These are phyloP conservation scores for Curvularia lunata DNA, from an alignment of 2,329 filamentous ascomycete genomes.

Conservation along the genomic window DNA sequence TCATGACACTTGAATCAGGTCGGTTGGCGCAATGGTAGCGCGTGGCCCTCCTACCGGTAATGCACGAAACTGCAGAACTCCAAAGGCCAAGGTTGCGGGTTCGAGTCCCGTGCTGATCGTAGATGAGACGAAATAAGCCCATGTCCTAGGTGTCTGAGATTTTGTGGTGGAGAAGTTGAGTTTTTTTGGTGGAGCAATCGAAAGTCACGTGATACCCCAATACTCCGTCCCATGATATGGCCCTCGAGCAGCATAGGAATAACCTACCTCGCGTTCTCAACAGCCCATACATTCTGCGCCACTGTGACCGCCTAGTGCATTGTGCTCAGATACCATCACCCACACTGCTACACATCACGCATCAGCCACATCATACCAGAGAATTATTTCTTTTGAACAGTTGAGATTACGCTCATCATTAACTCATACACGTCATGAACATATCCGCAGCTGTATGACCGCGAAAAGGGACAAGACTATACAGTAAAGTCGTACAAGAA, in stretches of 20 bases:
- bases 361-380: background rate
- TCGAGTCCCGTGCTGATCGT: conserved; percentile 48
- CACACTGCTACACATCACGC: background rate
- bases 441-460: conserved; percentile 25
- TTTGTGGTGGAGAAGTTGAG: background rate
- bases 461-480: conserved; percentile 34
- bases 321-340: background rate
- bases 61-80: background rate
- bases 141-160: too few relatives aligned
- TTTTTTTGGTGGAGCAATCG: background rate
- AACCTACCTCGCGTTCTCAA: too few relatives aligned
- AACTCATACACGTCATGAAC: conserved; percentile 37
- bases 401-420: conserved; percentile 27
- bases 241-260: too few relatives aligned
- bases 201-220: background rate
- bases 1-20: conserved; percentile 20
- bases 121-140: background rate
- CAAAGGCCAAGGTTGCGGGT: conserved; percentile 48
- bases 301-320: background rate
- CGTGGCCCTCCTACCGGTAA: conserved; percentile 42
- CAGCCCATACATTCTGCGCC: background rate
- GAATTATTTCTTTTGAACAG: conserved; percentile 9
- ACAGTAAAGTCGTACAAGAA: conserved; percentile 22
- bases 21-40: conserved; percentile 50
- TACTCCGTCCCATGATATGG: too few relatives aligned